A percentile compares a stretch with the other conserved stretches of the same genome.
These are phyloP conservation scores for Wickerhamiella allomyrinae DNA, from an alignment of 805 yeast genomes.

Conservation along the genomic window DNA sequence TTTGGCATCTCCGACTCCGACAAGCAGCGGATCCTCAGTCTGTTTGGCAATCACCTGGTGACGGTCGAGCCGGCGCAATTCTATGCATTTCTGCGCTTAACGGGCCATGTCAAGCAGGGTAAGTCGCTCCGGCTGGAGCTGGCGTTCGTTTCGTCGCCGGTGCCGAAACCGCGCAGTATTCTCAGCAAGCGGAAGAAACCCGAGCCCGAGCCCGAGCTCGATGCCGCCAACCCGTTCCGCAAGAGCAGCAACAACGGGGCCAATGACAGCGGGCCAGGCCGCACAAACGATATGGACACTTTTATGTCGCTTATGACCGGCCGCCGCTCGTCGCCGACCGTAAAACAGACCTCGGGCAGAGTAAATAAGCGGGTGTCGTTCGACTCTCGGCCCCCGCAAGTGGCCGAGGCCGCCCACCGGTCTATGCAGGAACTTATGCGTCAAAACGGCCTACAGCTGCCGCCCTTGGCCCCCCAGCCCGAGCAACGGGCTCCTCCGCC, in stretches of 20 bases:
- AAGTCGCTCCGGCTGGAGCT: constrained; percentile 33
- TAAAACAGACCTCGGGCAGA: constrained; percentile 8
- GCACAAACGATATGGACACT: constrained; percentile 57
- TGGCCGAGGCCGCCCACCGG: constrained; percentile 28
- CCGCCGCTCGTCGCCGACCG: constrained; percentile 4
- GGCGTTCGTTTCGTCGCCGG: constrained; percentile 36
- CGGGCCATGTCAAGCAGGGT: constrained; percentile 50
- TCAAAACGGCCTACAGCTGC: constrained; percentile 15
- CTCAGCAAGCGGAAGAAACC: constrained; percentile 36
- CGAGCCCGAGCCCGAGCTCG: not conserved
- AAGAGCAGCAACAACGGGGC: not conserved
- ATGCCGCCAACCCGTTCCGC: constrained; percentile 17
- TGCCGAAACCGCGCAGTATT: constrained; percentile 72
- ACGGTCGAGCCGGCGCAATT: constrained; percentile 79
- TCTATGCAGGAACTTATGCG: constrained; percentile 26
- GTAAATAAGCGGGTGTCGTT: constrained; percentile 25
- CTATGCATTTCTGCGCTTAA: constrained; percentile 68
- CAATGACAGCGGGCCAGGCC: not conserved
- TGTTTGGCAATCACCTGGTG: constrained; percentile 26
- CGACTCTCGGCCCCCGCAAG: constrained; percentile 26
- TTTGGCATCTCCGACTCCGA: constrained; percentile 46
- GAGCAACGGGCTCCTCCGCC: constrained; percentile 18
- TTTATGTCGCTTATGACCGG: constrained; percentile 82
- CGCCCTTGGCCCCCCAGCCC: constrained; percentile 11
- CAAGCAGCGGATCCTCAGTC: constrained; percentile 27